Evolutionary conservation across 148 eudicot genomes (phyloP), one percentile per base, ranked within the genome.

Genomic region (Tetragonia tetragonoides): DNA sequence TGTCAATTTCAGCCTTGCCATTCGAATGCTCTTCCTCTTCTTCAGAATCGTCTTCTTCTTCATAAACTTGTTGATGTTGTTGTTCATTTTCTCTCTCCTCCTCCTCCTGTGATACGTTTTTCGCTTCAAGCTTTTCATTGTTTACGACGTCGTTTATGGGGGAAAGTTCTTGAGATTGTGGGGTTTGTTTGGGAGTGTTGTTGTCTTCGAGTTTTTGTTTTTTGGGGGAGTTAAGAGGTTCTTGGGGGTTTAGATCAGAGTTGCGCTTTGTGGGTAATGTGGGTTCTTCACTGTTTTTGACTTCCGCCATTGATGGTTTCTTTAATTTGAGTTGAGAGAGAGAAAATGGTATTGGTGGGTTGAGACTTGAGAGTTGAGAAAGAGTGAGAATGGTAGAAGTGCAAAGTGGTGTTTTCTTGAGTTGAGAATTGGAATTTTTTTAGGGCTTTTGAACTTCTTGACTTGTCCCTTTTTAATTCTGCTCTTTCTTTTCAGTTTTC

Each of bases 231-330:
- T 11, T 38, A 24, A 41, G 9, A 12, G 18, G 37, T 23, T 74
- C 82, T 15, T 60, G 39, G 66, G 75, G 11, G 67, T 28, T 62
- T 16, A 40, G 51, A 69, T 87, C 87, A 8, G 84, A 47, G 75
- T 53, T 83, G 2, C 93, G 88, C 70, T 90, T 90, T 18, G 85
- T 47, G 64, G 90, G 85, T 18, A 85, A 78, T 75, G 85, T 64
- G 49, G 75, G 80, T 76, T 87, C 88, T 10, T 83, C 81, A 54
- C 72, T 66, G 40, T 73, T 70, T 12, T 87, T 87, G 16, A 79
- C 73, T 18, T 88, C 88, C 15, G 88, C 91, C 93, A 90, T 90
- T 34, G 81, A 72, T 24, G 62, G 14, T 4, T 73, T 14, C 5
- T 7, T 60, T 63, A 77, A 61, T 73, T 70, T 7, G 60, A 39